Evolutionary conservation across 2,329 filamentous ascomycete species (phyloP), one percentile per base, ranked within the genome.

Genomic region (Rosellinia necatrix): DNA sequence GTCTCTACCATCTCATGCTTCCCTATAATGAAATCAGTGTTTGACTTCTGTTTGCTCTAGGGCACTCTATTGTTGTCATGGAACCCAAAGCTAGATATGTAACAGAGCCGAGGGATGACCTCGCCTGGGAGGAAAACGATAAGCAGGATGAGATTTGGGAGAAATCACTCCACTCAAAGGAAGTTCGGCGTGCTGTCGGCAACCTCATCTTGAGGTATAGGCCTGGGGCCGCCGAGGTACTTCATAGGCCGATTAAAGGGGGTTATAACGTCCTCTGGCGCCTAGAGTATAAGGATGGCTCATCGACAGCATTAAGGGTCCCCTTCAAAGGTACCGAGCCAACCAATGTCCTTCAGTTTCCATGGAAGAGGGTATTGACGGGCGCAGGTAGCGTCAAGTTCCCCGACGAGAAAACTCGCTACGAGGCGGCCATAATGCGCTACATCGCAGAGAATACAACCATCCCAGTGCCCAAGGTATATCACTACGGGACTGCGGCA

Each of bases 351-450:
- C 40, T 43, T 50, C 37, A 50, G 48, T 42, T 50, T 42, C 27
- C 37, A 43, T 43, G 21, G 37, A 50, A 42, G 37, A 37, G 30
- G 32, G 24, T 40, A 46, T 30, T 53, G 41, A 53, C 32, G 43
- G 17, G 41, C 17, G 32, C 41, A 53, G 49, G 41, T 32, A 53
- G 24, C 34, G 49, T 53, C 41, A 46, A 19, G 54, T 74, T 71
- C 49, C 67, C 69, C 0, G 70, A 75, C 4, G 72, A 75, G 58
- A 75, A 75, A 58, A 51, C 68, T n/a, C 52, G 62, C 1, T 68
- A 70, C 48, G 71, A 76, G 60, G 72, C 70, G 10, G 70, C 70
- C 1, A 69, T 66, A 10, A 72, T 73, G 66, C 65, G 65, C 17
- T 72, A 69, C 55, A 30, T 76, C 19, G 64, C 65, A 0, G 62